Evolutionary conservation across 768 basidiomycete genomes (phyloP), one percentile per base, ranked within the genome.

Genomic region (Boletus vermiculosoides): DNA sequence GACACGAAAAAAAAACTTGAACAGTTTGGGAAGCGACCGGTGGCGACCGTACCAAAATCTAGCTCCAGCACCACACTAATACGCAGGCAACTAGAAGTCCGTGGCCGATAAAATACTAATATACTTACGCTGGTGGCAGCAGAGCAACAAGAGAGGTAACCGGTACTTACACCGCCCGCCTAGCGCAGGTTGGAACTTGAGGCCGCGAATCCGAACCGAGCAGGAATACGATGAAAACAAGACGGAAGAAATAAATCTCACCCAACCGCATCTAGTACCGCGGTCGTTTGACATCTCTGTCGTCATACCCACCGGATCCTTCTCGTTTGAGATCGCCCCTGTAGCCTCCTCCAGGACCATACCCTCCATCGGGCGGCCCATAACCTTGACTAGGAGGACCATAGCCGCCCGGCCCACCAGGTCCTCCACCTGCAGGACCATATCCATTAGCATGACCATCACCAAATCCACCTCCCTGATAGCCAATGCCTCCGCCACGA

Each of bases 201-300:
- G 56, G 58, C 49, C 50, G 56, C 41, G 58, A 61, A 61, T 58
- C 60, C 56, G 52, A 71, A 64, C 55, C 44, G 59, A 61, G 41
- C 57, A 40, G 57, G 58, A 68, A 65, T 45, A 55, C 51, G 39
- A 56, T n/a, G 59, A 58, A 69, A 69, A 52, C 53, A 64, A 61
- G 47, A 56, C 62, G 25, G 58, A 67, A 56, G 55, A 65, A 67
- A 70, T 52, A 63, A 66, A 62, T 74, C 67, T 65, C 69, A 70
- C 69, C 67, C 68, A 64, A 71, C 69, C 70, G 66, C 72, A 66
- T 63, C 80, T 83, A 92, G 74, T 89, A 91, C 68, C 91, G 83
- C 66, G 87, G 85, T 68, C 91, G 87, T 75, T 93, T 93, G 34
- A 79, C 66, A 63, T 92, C 90, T 63, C 90, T 83, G 72, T 92